Evolutionary conservation across 306 rosid species (phyloP).

Genomic region (Carpinus fangiana): DNA sequence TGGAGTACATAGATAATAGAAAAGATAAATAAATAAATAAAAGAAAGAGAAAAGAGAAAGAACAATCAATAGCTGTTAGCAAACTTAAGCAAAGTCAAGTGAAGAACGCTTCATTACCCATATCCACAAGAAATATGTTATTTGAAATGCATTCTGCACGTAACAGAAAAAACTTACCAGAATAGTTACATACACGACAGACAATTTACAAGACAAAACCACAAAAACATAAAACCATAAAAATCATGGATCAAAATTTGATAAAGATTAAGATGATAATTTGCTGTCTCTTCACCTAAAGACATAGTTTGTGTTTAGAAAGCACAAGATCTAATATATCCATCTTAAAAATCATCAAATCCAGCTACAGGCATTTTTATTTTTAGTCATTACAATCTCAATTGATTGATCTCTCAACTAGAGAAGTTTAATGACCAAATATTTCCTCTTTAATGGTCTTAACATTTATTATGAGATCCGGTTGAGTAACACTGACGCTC

Average conservation of each 20-base stretch:
- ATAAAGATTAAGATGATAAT: not conserved
- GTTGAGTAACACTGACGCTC: not conserved
- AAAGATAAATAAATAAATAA: not conserved
- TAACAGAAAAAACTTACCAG: conserved; percentile 25
- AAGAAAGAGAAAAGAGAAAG: not conserved
- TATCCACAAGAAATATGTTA: conserved; percentile 75
- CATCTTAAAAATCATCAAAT: not conserved
- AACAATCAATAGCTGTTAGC: conserved; percentile 9
- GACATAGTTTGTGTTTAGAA: not conserved
- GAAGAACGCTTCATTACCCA: conserved; percentile 57
- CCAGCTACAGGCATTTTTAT: not conserved
- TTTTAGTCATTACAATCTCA: not conserved
- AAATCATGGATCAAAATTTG: not conserved
- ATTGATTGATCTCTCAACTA: not conserved
- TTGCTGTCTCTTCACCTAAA: not conserved
- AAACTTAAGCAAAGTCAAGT: not conserved
- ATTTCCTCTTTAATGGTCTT: not conserved
- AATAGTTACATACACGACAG: conserved; percentile 17
- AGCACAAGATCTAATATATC: not conserved
- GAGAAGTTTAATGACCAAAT: not conserved
- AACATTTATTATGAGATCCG: no score
- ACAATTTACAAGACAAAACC: not conserved
- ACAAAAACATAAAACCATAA: not conserved
- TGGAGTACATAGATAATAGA: not conserved
- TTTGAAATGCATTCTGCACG: conserved; percentile 90